phyloP scores from a whole-genome alignment of 306 rosid species.

The Lathyrus oleraceus region DNA sequence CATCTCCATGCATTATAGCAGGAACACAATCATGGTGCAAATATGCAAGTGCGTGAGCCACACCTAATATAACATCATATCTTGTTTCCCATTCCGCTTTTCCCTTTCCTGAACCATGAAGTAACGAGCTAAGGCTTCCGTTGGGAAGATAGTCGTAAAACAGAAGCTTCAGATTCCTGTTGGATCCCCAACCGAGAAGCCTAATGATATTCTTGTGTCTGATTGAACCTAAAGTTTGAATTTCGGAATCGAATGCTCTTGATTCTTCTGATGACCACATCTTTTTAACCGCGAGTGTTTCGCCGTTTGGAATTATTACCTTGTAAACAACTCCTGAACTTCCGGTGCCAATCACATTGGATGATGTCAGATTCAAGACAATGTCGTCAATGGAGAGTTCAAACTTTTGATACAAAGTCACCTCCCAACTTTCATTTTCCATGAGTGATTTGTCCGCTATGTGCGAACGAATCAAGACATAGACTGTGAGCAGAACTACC shows the following conservation, averaged over 20 bases:
- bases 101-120: conserved; percentile 73
- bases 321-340: conserved; percentile 95
- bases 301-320: conserved; percentile 59
- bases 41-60: conserved; percentile 89
- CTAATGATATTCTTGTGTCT: conserved; percentile 90
- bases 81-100: conserved; percentile 86
- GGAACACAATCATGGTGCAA: conserved; percentile 93
- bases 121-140: conserved; percentile 83
- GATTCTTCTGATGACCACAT: conserved; percentile 91
- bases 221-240: conserved; percentile 73
- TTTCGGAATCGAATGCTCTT: conserved; percentile 78
- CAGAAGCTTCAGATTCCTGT: conserved; percentile 65
- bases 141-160: conserved; percentile 90
- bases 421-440: conserved; percentile 66
- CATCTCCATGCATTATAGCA: conserved; percentile 88
- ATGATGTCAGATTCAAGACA: conserved; percentile 63
- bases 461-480: conserved; percentile 50
- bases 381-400: conserved; percentile 78
- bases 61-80: conserved; percentile 72
- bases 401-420: conserved; percentile 80
- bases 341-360: conserved; percentile 92
- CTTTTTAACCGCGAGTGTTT: conserved; percentile 79
- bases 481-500: conserved; percentile 64
- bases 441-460: conserved; percentile 40
- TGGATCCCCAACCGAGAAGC: conserved; percentile 88